Evolutionary conservation across 2,329 filamentous ascomycete species (phyloP).

Genomic region (Elsinoe ampelina): DNA sequence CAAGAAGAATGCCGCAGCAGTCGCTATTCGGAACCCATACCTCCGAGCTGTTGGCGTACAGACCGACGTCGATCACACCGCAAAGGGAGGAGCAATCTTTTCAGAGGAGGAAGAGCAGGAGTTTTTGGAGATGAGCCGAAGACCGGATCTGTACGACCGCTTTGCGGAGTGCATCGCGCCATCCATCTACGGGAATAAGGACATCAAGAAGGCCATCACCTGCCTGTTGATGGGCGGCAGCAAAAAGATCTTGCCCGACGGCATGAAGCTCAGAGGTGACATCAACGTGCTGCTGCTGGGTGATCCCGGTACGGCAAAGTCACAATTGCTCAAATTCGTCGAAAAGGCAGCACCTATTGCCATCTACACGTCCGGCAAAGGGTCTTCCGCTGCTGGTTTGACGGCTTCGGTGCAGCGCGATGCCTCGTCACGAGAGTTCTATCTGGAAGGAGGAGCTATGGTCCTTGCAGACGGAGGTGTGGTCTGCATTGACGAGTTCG

Average conservation of each 20-base stretch:
- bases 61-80: slow-evolving; percentile 79
- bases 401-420: slow-evolving; percentile 96
- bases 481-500: slow-evolving; percentile 97
- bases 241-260: slow-evolving; percentile 95
- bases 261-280: slow-evolving; percentile 94
- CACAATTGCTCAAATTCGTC: slow-evolving; percentile 92
- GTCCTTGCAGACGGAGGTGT: slow-evolving; percentile 94
- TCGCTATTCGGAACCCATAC: slow-evolving; percentile 93
- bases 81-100: slow-evolving; percentile 70
- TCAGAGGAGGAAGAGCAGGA: slow-evolving; percentile 96
- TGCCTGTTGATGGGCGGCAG: slow-evolving; percentile 89
- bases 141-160: slow-evolving; percentile 82
- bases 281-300: slow-evolving; percentile 96
- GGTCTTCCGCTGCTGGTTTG: slow-evolving; percentile 92
- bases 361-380: slow-evolving; percentile 97
- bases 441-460: slow-evolving; percentile 96
- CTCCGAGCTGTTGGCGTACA: slow-evolving; percentile 86
- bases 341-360: slow-evolving; percentile 94
- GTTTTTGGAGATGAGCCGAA: slow-evolving; percentile 80
- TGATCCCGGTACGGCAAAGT: slow-evolving; percentile 97
- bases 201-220: slow-evolving; percentile 96
- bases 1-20: slow-evolving; percentile 78
- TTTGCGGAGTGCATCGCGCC: slow-evolving; percentile 91
- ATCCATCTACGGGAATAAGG: slow-evolving; percentile 89
- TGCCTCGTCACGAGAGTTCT: slow-evolving; percentile 86